Evolutionary conservation across 768 basidiomycete genomes (phyloP), one percentile per base, ranked within the genome.

Genomic region (Suillus discolor): DNA sequence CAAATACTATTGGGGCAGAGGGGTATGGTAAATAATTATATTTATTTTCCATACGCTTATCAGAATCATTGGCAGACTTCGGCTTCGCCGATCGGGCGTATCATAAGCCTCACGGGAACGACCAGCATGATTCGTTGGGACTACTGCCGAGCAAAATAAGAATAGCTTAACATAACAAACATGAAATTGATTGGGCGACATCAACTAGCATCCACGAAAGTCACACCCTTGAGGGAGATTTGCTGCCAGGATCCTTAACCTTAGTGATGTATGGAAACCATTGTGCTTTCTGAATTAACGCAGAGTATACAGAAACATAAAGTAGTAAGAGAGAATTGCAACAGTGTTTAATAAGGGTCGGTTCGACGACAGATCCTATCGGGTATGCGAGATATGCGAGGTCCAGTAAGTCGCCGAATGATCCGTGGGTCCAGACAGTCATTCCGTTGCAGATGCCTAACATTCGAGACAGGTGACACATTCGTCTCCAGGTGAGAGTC

Each of bases 371-470:
- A 83, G 42, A 85, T 77, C 69, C 82, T 75, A 63, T 84, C 83
- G 18, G 84, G 83, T 66, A 85, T 84, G 15, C 83, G 80, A 47
- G 84, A 85, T 59, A 78, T 70, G 54, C 80, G 79, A 65, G 65
- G 71, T 31, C 72, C 70, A 60, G 69, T 39, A 15, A 44, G 62
- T 31, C 55, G 64, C 13, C 64, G 61, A 38, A 65, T 62, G n/a
- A 65, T 65, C 28, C 64, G 64, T 13, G 64, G 64, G 44, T 65
- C 64, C 42, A 41, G 25, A 23, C 8, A 16, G 39, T 20, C 57
- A 41, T 25, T 59, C 18, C 31, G 42, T 41, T 38, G 62, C 11
- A 36, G 38, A 36, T 7, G 55, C 39, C 25, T 41, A 18, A 31
- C 23, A 18, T 59, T 59, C 39, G 25, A 59, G 5, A 41, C 11